Base-by-base conservation (phyloP, 2,329 filamentous ascomycete genomes). In the Fonsecaea pedrosoi region DNA sequence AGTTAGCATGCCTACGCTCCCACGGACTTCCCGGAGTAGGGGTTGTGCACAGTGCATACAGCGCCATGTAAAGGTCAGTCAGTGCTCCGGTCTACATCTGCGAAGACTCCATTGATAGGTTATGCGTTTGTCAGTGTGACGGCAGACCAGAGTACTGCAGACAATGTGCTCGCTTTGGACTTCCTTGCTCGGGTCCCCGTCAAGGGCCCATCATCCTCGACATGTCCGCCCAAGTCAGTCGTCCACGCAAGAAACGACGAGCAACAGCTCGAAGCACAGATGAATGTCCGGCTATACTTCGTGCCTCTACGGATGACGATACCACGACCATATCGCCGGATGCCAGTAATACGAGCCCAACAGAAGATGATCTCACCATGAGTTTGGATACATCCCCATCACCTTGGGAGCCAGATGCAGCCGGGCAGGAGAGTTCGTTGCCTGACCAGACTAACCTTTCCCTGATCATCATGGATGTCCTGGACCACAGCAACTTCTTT, bases 171-270 rank as follows among this genome's bases (percentile, higher is more conserved):
- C 58, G 58, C 58, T 53, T 60, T 53, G 58, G 40, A 34, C 58
- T 60, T 12, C 35, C 45, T 53, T 60, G 58, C 18, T 60, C 58
- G 15, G 38, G 58, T n/a, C 58, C 58, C 5, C 37, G 53, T n/a
- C 40, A 60, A 53, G 58, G 58, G 21, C 58, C 40, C 25, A 60
- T 60, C 58, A 50, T 60, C 12, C 58, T 60, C 58, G 58, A 60
- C 42, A 60, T 60, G 58, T 60, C 58, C 8, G 25, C 58, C n/a
- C 38, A 48, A 25, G 42, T 37, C 7, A 35, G 13, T n/a, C 42
- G 42, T 15, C 25, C 58, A 21, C 58, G 30, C 30, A 48, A 53
- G 15, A 60, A 60, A 53, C 40, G 42, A 18, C 58, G 58, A 25
- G 21, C 25, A 21, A 48, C 3, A n/a, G 21, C 38, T 38, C n/a